phyloP scores from a whole-genome alignment of 495 filamentous ascomycete species.

The Rhypophila decipiens region DNA sequence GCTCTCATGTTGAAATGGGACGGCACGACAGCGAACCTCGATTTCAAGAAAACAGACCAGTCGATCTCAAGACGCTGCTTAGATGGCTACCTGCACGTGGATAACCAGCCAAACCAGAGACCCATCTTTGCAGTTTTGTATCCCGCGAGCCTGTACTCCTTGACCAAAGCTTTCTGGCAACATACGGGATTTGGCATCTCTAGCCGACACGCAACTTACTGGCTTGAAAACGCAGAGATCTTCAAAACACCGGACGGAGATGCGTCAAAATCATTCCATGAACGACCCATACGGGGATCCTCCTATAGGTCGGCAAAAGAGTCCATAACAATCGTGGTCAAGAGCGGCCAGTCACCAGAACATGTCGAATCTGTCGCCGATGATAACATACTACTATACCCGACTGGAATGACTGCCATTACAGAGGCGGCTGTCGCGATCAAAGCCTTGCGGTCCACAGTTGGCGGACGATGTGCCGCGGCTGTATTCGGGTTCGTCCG shows the following conservation, averaged over 20 bases:
- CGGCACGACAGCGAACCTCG: too few relatives aligned
- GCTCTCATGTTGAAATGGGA: too few relatives aligned
- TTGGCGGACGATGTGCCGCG: neutral
- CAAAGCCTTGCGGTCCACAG: neutral
- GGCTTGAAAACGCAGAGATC: constrained; percentile 10
- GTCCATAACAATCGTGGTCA: too few relatives aligned
- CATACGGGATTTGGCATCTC: constrained; percentile 26
- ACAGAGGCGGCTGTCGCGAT: constrained; percentile 5
- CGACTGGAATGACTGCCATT: constrained; percentile 18
- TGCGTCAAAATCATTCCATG: too few relatives aligned
- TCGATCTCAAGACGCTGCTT: too few relatives aligned
- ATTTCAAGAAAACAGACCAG: too few relatives aligned
- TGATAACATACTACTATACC: constrained; percentile 17
- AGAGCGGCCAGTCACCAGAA: neutral
- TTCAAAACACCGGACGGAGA: too few relatives aligned
- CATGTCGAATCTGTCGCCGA: neutral
- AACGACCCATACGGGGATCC: neutral
- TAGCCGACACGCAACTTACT: constrained; percentile 15
- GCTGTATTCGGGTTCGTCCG: constrained; percentile 14
- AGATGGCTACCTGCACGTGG: too few relatives aligned
- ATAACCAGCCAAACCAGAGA: neutral
- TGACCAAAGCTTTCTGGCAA: constrained; percentile 22
- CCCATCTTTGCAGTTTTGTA: neutral
- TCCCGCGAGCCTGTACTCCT: neutral
- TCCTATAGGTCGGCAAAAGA: neutral